Conservation (phyloP, 305 asterid genomes). For the Plantago lanceolata region DNA sequence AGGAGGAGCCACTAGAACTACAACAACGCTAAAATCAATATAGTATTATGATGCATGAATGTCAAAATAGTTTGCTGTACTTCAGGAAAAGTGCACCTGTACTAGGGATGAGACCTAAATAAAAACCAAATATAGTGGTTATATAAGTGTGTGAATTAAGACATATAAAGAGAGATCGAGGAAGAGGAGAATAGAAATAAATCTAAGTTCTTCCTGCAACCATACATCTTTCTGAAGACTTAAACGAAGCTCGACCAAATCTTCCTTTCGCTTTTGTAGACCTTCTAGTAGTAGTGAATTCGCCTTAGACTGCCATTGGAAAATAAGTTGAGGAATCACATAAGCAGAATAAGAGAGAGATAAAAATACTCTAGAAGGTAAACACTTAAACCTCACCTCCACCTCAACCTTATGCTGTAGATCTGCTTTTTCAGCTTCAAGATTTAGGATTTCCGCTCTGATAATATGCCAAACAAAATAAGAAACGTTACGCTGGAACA, state of each 20-base stretch:
- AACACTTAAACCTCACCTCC: slow-evolving; percentile 48
- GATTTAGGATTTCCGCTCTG: slow-evolving; percentile 67
- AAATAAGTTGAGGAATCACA: slow-evolving; percentile 21
- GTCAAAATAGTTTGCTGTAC: background rate
- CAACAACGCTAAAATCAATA: background rate
- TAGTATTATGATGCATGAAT: background rate
- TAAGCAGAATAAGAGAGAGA: slow-evolving; percentile 3
- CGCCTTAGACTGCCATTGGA: slow-evolving; percentile 42
- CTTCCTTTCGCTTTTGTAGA: slow-evolving; percentile 59
- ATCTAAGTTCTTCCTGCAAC: slow-evolving; percentile 1
- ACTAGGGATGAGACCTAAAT: slow-evolving; percentile 2
- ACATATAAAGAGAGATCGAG: background rate
- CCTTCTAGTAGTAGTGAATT: slow-evolving; percentile 55
- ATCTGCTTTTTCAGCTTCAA: slow-evolving; percentile 56
- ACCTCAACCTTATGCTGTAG: slow-evolving; percentile 49
- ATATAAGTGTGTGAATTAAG: background rate
- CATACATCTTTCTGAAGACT: slow-evolving; percentile 87
- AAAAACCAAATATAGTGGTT: background rate
- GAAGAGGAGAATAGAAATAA: background rate
- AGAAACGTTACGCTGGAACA: slow-evolving; percentile 20
- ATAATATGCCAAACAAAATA: slow-evolving; percentile 27
- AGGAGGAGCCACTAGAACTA: background rate
- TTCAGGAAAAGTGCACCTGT: slow-evolving; percentile 11
- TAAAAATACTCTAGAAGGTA: slow-evolving; percentile 18
- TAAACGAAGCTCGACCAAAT: slow-evolving; percentile 60